Conservation (phyloP, 2,329 filamentous ascomycete genomes). For the Neopestalotiopsis sp. region DNA sequence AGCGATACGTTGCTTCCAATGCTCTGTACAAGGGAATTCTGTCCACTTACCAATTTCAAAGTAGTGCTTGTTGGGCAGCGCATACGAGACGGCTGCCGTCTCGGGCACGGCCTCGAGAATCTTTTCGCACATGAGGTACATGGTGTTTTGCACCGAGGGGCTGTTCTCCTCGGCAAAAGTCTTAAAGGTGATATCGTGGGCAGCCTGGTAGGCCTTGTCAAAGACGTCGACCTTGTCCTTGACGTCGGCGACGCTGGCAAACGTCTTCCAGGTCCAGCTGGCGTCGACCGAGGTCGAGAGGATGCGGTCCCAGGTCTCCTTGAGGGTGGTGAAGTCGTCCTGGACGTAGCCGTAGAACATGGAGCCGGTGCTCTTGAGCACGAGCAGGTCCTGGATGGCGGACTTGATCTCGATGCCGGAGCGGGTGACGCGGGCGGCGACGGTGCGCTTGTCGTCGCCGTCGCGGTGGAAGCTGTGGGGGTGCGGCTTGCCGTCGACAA, state of each 20-base stretch:
- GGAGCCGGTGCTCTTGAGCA: constrained; percentile 95
- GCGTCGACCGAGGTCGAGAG: constrained; percentile 92
- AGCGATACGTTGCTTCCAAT: not conserved
- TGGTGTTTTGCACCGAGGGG: constrained; percentile 93
- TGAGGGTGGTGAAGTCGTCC: constrained; percentile 90
- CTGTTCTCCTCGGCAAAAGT: constrained; percentile 90
- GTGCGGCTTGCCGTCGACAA: constrained; percentile 85
- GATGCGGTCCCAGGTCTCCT: constrained; percentile 93
- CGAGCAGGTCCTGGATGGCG: constrained; percentile 79
- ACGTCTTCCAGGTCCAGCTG: constrained; percentile 82
- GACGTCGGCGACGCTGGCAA: constrained; percentile 71
- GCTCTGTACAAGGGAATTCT: not conserved
- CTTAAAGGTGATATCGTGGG: constrained; percentile 86
- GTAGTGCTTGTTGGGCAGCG: constrained; percentile 97
- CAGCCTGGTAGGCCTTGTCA: constrained; percentile 77
- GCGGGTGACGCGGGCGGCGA: constrained; percentile 74
- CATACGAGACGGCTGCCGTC: constrained; percentile 77
- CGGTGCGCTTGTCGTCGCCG: constrained; percentile 84
- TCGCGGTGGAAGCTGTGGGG: constrained; percentile 95
- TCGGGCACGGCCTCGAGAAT: constrained; percentile 79
- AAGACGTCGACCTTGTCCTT: constrained; percentile 70
- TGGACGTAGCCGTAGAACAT: constrained; percentile 94
- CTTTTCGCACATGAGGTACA: constrained; percentile 97
- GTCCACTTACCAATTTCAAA: constrained; percentile 82
- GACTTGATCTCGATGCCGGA: constrained; percentile 76